A percentile compares a stretch with the other conserved stretches of the same genome.
These are phyloP conservation scores for Tolypocladium amazonense DNA, from an alignment of 2,329 filamentous ascomycete genomes.

Conservation along the genomic window DNA sequence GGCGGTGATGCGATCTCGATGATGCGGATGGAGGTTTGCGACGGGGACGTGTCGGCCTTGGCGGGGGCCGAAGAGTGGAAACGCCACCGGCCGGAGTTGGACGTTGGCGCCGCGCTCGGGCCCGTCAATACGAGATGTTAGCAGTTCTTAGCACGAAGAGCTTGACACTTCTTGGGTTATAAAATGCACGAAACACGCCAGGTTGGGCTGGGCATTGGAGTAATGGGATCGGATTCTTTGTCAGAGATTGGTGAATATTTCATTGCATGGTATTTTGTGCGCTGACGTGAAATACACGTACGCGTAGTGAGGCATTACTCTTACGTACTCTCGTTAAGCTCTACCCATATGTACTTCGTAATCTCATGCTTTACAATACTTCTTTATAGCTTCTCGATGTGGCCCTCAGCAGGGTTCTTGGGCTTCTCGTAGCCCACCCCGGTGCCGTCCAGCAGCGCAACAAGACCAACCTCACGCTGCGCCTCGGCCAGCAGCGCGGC, in stretches of 20 bases:
- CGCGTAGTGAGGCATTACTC: background rate
- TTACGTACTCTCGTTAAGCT: background rate
- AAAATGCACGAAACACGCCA: too few relatives aligned
- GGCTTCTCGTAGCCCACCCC: background rate
- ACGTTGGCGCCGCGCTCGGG: background rate
- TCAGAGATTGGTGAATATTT: background rate
- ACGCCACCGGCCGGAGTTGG: background rate
- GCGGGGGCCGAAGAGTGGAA: background rate
- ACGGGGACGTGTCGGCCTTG: background rate
- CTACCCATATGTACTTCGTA: background rate
- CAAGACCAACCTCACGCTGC: slow-evolving; percentile 4
- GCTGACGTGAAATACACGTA: background rate
- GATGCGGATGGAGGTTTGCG: background rate
- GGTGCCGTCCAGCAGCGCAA: background rate
- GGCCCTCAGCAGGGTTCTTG: background rate
- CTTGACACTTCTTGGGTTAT: background rate
- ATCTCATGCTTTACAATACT: background rate
- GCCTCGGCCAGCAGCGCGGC: slow-evolving; percentile 12
- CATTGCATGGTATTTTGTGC: background rate
- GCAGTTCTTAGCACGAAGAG: background rate
- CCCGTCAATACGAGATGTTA: background rate
- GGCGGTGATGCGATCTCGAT: background rate
- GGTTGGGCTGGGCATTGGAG: too few relatives aligned
- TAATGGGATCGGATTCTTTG: background rate
- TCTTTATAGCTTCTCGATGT: background rate